phyloP scores from a whole-genome alignment of 2,329 filamentous ascomycete genomes.

The Venturia asperata region DNA sequence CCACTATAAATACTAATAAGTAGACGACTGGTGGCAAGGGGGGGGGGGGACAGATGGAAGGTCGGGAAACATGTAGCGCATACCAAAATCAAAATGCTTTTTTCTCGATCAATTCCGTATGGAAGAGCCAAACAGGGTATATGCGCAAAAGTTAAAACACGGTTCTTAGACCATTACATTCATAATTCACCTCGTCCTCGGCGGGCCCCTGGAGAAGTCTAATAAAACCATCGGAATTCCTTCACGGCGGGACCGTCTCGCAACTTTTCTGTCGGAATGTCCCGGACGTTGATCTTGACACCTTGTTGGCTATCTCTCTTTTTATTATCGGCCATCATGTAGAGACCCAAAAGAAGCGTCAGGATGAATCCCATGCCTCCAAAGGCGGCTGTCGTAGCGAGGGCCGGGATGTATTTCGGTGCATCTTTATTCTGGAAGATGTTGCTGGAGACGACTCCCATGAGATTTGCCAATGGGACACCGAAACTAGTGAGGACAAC shows the following conservation, averaged over 20 bases:
- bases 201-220: background rate
- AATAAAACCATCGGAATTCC: slow-evolving; percentile 40
- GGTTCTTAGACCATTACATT: background rate
- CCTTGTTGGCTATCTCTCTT: slow-evolving; percentile 53
- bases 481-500: slow-evolving; percentile 63
- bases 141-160: background rate
- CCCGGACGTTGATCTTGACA: slow-evolving; percentile 45
- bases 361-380: slow-evolving; percentile 53
- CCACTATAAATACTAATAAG: too few relatives aligned
- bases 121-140: background rate
- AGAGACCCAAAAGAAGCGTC: slow-evolving; percentile 51
- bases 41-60: too few relatives aligned
- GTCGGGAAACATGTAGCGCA: too few relatives aligned
- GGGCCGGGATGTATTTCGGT: slow-evolving; percentile 59
- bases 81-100: background rate
- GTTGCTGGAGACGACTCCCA: slow-evolving; percentile 64
- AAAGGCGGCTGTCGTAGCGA: slow-evolving; percentile 58
- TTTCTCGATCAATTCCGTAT: background rate
- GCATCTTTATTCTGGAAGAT: slow-evolving; percentile 51
- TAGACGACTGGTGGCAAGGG: too few relatives aligned
- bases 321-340: slow-evolving; percentile 60
- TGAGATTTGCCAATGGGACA: slow-evolving; percentile 68
- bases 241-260: slow-evolving; percentile 37
- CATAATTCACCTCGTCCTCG: background rate
- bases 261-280: slow-evolving; percentile 41